A percentile compares a stretch with the other conserved stretches of the same genome.
Evolutionary conservation across 2,329 filamentous ascomycete species (phyloP).

Genomic region (Aureobasidium sp.): DNA sequence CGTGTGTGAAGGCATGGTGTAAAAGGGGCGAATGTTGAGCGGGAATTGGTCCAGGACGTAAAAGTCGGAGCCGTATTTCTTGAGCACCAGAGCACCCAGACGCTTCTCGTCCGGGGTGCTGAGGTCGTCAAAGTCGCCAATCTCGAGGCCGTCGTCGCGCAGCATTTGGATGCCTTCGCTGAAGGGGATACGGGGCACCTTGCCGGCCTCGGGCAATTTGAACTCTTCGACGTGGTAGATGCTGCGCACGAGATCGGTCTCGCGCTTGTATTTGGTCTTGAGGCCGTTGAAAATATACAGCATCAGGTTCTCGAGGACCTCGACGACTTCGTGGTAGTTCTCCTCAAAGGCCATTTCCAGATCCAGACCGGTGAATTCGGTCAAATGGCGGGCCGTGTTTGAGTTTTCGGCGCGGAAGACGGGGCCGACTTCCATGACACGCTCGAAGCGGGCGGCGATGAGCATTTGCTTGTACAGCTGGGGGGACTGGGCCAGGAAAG

Average conservation of each 20-base stretch:
- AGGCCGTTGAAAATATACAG: slow-evolving; percentile 75
- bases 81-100: slow-evolving; percentile 76
- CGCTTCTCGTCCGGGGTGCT: slow-evolving; percentile 76
- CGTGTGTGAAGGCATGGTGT: slow-evolving; percentile 71
- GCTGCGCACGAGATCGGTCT: slow-evolving; percentile 65
- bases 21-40: slow-evolving; percentile 79
- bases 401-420: slow-evolving; percentile 83
- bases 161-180: slow-evolving; percentile 71
- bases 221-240: slow-evolving; percentile 74
- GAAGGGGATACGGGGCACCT: slow-evolving; percentile 71
- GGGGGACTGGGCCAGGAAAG: slow-evolving; percentile 71
- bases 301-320: slow-evolving; percentile 66
- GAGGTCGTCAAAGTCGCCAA: slow-evolving; percentile 72
- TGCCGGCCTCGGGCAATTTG: slow-evolving; percentile 65
- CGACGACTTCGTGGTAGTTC: slow-evolving; percentile 66
- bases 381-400: slow-evolving; percentile 79
- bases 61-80: slow-evolving; percentile 92
- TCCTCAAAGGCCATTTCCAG: slow-evolving; percentile 83
- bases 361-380: slow-evolving; percentile 84
- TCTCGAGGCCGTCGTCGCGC: slow-evolving; percentile 68
- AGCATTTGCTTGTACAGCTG: slow-evolving; percentile 87
- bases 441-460: slow-evolving; percentile 70
- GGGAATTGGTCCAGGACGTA: slow-evolving; percentile 97
- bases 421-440: slow-evolving; percentile 70
- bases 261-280: slow-evolving; percentile 56